Evolutionary conservation across 495 filamentous ascomycete species (phyloP).

Genomic region (Aspergillus panamensis): DNA sequence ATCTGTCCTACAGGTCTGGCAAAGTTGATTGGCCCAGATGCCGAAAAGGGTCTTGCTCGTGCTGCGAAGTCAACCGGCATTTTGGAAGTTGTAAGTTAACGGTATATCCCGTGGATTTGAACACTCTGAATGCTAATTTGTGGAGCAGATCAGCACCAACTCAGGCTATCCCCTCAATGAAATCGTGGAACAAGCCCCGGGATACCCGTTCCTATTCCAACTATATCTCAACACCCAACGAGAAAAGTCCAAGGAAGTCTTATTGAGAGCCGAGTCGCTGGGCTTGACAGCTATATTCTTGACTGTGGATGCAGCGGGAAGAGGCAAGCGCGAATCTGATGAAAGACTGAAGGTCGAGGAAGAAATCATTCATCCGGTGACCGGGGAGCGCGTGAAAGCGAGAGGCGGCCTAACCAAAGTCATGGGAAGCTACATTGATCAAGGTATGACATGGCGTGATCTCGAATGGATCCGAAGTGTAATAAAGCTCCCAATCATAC

Average conservation of each 20-base stretch:
- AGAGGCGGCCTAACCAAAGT: conserved; percentile 59
- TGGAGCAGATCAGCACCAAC: conserved; percentile 5
- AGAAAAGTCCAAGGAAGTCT: conserved; percentile 49
- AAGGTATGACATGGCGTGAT: conserved; percentile 69
- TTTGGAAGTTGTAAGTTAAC: conserved; percentile 2
- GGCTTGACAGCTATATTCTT: conserved; percentile 59
- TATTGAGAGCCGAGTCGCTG: conserved; percentile 38
- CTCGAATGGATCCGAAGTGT: conserved; percentile 68
- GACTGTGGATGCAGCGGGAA: conserved; percentile 79
- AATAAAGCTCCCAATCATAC: conserved; percentile 55
- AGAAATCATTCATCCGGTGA: conserved; percentile 5
- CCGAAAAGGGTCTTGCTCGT: conserved; percentile 2
- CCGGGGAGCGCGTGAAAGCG: conserved; percentile 47
- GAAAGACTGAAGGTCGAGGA: conserved; percentile 55
- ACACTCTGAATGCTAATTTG: background rate
- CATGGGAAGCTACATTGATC: conserved; percentile 63
- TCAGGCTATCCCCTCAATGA: conserved; percentile 3
- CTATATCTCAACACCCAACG: conserved; percentile 70
- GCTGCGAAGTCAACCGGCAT: conserved; percentile 5
- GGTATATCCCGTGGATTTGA: background rate
- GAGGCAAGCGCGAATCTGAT: conserved; percentile 84
- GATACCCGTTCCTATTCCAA: conserved; percentile 58
- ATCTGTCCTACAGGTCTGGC: conserved; percentile 5
- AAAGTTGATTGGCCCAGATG: background rate
- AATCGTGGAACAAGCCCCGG: background rate